These are phyloP conservation scores for Podospora anserina DNA, from an alignment of 495 filamentous ascomycete species.

Conservation along the genomic window DNA sequence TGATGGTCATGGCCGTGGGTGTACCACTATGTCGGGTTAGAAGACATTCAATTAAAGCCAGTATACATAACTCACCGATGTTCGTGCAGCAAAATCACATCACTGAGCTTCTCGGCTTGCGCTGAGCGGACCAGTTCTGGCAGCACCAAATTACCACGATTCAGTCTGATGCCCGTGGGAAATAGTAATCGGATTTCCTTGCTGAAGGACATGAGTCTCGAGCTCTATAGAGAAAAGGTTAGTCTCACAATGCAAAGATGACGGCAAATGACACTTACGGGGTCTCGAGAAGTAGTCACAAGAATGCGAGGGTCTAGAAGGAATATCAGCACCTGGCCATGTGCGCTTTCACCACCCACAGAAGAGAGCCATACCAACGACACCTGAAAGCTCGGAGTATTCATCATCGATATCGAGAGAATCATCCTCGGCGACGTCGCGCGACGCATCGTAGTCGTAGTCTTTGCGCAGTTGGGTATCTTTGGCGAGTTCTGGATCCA, in stretches of 20 bases:
- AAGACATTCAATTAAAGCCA: not conserved
- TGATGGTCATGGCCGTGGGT: conserved; percentile 85
- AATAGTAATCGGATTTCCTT: conserved; percentile 93
- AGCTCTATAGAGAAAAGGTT: not conserved
- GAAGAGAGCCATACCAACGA: conserved; percentile 20
- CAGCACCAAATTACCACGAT: conserved; percentile 85
- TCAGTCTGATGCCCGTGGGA: conserved; percentile 84
- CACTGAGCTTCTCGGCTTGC: conserved; percentile 70
- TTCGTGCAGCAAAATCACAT: conserved; percentile 87
- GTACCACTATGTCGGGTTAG: conserved; percentile 54
- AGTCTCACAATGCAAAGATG: not conserved
- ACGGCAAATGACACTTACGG: conserved; percentile 68
- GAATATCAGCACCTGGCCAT: conserved; percentile 9
- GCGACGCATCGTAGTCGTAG: conserved; percentile 89
- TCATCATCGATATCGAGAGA: conserved; percentile 88
- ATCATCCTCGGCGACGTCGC: conserved; percentile 58
- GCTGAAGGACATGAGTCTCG: conserved; percentile 59
- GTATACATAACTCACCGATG: conserved; percentile 46
- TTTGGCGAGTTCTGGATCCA: conserved; percentile 83
- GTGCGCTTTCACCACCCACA: not conserved
- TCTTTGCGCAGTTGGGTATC: conserved; percentile 82
- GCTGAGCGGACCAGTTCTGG: conserved; percentile 80
- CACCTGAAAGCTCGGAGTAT: conserved; percentile 34
- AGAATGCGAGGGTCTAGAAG: conserved; percentile 46
- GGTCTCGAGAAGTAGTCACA: conserved; percentile 89